Conservation (phyloP, 2,329 filamentous ascomycete species). For the Diaporthe sp. region DNA sequence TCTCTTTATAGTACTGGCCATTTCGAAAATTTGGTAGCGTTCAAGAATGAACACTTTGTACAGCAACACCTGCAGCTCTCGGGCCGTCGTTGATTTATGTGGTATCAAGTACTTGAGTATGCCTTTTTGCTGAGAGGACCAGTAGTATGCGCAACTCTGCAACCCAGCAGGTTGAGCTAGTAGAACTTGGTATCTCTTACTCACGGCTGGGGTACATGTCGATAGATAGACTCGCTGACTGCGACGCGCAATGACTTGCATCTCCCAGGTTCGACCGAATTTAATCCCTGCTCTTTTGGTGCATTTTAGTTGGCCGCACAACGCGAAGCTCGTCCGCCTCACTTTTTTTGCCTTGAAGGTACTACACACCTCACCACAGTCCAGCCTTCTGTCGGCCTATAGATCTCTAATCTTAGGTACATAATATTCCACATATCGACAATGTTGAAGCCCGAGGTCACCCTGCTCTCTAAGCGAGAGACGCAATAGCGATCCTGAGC, state of each 20-base stretch:
- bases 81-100: too few relatives aligned
- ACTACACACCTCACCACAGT: constrained; percentile 12
- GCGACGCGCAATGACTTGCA: constrained; percentile 25
- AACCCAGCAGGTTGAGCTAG: too few relatives aligned
- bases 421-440: constrained; percentile 15
- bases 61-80: too few relatives aligned
- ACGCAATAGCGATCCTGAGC: constrained; percentile 1
- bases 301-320: constrained; percentile 28
- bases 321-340: constrained; percentile 29
- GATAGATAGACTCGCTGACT: constrained; percentile 8
- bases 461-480: constrained; percentile 7
- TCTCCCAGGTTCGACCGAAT: constrained; percentile 13
- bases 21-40: too few relatives aligned
- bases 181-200: neutral
- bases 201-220: constrained; percentile 18
- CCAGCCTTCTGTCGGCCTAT: constrained; percentile 15
- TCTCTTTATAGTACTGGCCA: too few relatives aligned
- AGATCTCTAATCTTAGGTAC: constrained; percentile 9
- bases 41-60: too few relatives aligned
- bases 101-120: too few relatives aligned
- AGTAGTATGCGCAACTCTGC: too few relatives aligned
- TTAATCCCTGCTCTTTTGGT: constrained; percentile 18
- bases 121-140: too few relatives aligned
- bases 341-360: constrained; percentile 18
- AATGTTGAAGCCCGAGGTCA: neutral